phyloP scores from a whole-genome alignment of 2,329 filamentous ascomycete genomes.

The Alternaria panax region DNA sequence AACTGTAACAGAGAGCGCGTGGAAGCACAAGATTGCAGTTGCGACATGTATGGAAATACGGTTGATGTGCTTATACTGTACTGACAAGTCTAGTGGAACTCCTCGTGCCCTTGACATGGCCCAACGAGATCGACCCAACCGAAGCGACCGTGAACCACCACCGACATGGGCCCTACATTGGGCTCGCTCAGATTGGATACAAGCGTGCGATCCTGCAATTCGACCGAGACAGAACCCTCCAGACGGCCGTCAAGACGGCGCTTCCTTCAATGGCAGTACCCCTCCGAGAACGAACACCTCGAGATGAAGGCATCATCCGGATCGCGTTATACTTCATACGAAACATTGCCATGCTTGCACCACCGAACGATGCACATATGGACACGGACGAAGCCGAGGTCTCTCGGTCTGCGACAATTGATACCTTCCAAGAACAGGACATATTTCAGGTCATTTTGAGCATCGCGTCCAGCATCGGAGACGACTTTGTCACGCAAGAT shows the following conservation, averaged over 20 bases:
- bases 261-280: constrained; percentile 85
- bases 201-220: constrained; percentile 89
- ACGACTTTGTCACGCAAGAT: constrained; percentile 90
- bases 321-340: constrained; percentile 87
- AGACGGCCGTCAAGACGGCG: constrained; percentile 80
- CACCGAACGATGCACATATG: constrained; percentile 73
- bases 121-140: constrained; percentile 78
- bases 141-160: constrained; percentile 93
- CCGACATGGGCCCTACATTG: constrained; percentile 86
- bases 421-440: constrained; percentile 89
- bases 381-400: constrained; percentile 91
- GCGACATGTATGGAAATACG: constrained; percentile 66
- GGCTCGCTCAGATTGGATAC: constrained; percentile 86
- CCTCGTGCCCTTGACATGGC: constrained; percentile 93
- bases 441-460: constrained; percentile 86
- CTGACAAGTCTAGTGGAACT: constrained; percentile 70
- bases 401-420: constrained; percentile 85
- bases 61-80: background rate
- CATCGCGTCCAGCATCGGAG: constrained; percentile 88
- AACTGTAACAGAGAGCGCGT: constrained; percentile 72
- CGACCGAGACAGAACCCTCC: constrained; percentile 77
- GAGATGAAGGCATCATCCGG: constrained; percentile 93
- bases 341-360: constrained; percentile 85
- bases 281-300: constrained; percentile 74
- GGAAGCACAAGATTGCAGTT: constrained; percentile 80